phyloP scores from a whole-genome alignment of 148 eudicot genomes.

The Selenicereus undatus region DNA sequence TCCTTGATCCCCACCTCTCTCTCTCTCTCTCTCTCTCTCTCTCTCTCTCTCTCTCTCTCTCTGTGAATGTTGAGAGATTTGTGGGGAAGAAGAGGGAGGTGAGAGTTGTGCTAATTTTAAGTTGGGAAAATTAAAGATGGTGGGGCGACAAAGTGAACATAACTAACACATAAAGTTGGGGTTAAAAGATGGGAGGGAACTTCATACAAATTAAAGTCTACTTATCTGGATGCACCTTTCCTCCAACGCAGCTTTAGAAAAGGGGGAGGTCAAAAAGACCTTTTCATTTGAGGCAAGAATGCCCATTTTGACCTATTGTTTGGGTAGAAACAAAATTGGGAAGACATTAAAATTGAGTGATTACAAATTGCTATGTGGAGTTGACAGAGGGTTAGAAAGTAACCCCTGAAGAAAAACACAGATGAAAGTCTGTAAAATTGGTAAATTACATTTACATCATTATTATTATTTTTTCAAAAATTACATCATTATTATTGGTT shows the following conservation, averaged over 20 bases:
- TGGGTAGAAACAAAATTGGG: not conserved
- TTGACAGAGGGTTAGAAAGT: not conserved
- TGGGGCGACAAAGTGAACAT: constrained; percentile 48
- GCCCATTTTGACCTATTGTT: too few relatives aligned
- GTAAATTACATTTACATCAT: not conserved
- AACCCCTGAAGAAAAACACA: too few relatives aligned
- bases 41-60: not conserved
- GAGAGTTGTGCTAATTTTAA: constrained; percentile 29
- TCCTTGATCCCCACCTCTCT: not conserved
- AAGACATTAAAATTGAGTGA: not conserved
- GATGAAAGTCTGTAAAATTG: not conserved
- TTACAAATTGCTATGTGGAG: not conserved
- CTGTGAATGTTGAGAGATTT: constrained; percentile 15
- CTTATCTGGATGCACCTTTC: not conserved
- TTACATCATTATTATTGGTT: not conserved
- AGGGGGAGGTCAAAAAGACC: too few relatives aligned
- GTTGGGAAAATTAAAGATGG: constrained; percentile 34
- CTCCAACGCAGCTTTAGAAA: too few relatives aligned
- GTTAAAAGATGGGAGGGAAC: constrained; percentile 63
- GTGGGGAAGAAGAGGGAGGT: constrained; percentile 43
- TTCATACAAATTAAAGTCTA: constrained; percentile 63
- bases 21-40: not conserved
- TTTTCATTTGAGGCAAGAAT: too few relatives aligned
- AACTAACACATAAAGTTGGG: constrained; percentile 27
- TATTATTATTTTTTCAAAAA: too few relatives aligned